Evolutionary conservation across 441 rosid genomes (phyloP).

Genomic region (Cnidoscolus chayamansa): DNA sequence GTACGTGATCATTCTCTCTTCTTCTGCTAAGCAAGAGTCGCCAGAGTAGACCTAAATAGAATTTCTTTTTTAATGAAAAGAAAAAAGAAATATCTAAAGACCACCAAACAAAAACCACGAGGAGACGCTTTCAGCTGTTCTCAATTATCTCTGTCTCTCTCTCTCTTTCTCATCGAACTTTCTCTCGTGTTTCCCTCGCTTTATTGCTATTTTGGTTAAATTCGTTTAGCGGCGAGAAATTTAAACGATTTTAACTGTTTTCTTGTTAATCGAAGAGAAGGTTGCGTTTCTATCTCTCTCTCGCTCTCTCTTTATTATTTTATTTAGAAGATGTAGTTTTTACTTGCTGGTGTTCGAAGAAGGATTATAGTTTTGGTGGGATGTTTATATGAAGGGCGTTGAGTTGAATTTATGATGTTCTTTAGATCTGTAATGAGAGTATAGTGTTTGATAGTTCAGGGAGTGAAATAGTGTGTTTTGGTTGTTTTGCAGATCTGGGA

Average conservation of each 20-base stretch:
- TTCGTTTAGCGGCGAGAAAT: constrained; percentile 18
- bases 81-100: neutral
- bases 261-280: too few species aligned
- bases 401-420: neutral
- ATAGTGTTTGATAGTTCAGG: neutral
- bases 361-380: neutral
- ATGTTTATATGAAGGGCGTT: neutral
- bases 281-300: neutral
- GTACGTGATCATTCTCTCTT: constrained; percentile 21
- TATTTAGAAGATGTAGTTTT: neutral
- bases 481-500: constrained; percentile 50
- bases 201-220: neutral
- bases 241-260: neutral
- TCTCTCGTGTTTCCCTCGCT: constrained; percentile 8
- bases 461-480: constrained; percentile 13
- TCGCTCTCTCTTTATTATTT: neutral
- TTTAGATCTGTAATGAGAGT: constrained; percentile 3
- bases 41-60: constrained; percentile 28
- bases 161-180: constrained; percentile 15
- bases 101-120: neutral
- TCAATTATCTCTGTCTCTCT: neutral
- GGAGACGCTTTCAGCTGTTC: neutral
- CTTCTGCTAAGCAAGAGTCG: constrained; percentile 21
- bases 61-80: neutral
- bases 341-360: neutral